Conservation (phyloP, 345 rosid genomes). For the Cardamine occulta region DNA sequence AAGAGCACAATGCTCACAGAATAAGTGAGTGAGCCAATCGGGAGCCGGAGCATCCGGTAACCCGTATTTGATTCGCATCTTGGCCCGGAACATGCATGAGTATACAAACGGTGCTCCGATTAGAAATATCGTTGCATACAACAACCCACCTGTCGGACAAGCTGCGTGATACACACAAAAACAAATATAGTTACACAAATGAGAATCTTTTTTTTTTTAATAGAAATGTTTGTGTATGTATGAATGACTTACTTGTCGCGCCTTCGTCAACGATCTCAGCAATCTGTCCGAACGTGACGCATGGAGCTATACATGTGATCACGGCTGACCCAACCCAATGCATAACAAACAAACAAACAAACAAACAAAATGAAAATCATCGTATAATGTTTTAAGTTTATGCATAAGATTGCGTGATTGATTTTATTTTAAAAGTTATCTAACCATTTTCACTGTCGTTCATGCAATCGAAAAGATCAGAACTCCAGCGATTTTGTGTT, state of each 20-base stretch:
- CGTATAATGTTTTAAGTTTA: background rate
- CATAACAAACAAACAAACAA: background rate
- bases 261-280: slow-evolving; percentile 53
- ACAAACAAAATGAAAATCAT: background rate
- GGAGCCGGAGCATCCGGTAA: slow-evolving; percentile 57
- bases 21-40: slow-evolving; percentile 60
- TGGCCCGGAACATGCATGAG: slow-evolving; percentile 54
- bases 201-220: background rate
- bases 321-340: slow-evolving; percentile 40
- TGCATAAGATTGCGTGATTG: background rate
- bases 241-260: slow-evolving; percentile 29
- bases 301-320: slow-evolving; percentile 56
- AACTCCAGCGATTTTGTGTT: slow-evolving; percentile 49
- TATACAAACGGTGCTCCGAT: slow-evolving; percentile 43
- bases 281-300: slow-evolving; percentile 61
- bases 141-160: slow-evolving; percentile 46
- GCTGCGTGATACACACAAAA: slow-evolving; percentile 38
- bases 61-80: slow-evolving; percentile 51
- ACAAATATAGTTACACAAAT: background rate
- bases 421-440: background rate
- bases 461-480: slow-evolving; percentile 67
- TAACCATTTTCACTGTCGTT: slow-evolving; percentile 71
- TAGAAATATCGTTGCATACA: slow-evolving; percentile 43
- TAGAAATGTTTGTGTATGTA: slow-evolving; percentile 1
- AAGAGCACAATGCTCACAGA: slow-evolving; percentile 54